Conservation (phyloP, 2,329 filamentous ascomycete species). For the Aureobasidium sp. region DNA sequence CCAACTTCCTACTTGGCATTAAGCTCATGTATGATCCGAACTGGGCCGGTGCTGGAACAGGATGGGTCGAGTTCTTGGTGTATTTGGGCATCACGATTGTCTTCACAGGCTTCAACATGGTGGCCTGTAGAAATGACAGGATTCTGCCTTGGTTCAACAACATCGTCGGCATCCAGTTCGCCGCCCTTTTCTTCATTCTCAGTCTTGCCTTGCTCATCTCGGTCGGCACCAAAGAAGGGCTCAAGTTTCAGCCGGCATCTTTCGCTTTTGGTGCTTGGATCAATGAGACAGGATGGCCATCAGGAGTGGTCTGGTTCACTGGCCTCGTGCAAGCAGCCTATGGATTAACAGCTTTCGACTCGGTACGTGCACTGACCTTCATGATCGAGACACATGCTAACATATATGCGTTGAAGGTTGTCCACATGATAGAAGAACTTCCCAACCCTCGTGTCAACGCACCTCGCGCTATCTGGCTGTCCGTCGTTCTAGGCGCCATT, state of each 20-base stretch:
- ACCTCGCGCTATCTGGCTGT: constrained; percentile 47
- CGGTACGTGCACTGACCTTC: constrained; percentile 20
- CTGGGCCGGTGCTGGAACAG: constrained; percentile 39
- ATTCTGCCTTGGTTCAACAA: constrained; percentile 50
- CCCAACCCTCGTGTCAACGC: constrained; percentile 46
- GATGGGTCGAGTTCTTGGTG: constrained; percentile 51
- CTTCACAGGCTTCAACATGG: constrained; percentile 46
- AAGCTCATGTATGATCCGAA: constrained; percentile 47
- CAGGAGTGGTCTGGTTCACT: constrained; percentile 53
- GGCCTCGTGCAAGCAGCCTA: constrained; percentile 53
- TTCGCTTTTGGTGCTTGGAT: constrained; percentile 51
- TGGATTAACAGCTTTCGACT: constrained; percentile 51
- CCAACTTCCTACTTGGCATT: constrained; percentile 51
- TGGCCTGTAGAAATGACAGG: constrained; percentile 45
- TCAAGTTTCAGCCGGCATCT: constrained; percentile 42
- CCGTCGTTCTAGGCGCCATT: constrained; percentile 37
- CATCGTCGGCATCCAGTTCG: constrained; percentile 49
- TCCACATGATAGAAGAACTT: constrained; percentile 54
- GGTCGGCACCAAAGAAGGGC: constrained; percentile 40
- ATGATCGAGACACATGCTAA: not conserved
- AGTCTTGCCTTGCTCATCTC: constrained; percentile 46
- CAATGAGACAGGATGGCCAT: constrained; percentile 46
- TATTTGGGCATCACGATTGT: constrained; percentile 45
- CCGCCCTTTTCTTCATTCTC: constrained; percentile 47
- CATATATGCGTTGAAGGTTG: constrained; percentile 31